These are phyloP conservation scores for Lonicera japonica DNA, from an alignment of 129 eudicot species.

Conservation along the genomic window DNA sequence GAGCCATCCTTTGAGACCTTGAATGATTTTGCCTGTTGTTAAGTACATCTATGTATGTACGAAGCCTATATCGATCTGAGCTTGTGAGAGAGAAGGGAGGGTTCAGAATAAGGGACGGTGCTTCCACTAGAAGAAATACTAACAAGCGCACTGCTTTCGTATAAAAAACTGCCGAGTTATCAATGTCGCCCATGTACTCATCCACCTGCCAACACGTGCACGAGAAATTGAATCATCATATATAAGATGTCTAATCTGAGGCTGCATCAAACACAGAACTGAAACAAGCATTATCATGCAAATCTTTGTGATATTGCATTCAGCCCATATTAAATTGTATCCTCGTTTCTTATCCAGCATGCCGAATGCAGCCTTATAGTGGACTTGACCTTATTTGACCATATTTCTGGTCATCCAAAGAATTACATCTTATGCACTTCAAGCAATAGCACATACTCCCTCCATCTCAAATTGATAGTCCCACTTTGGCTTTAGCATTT, in stretches of 20 bases:
- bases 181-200: constrained; percentile 74
- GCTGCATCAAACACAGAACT: too few species aligned
- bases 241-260: not conserved
- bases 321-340: too few species aligned
- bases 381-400: too few species aligned
- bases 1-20: constrained; percentile 69
- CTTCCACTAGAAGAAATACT: constrained; percentile 79
- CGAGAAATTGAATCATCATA: not conserved
- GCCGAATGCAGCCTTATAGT: too few species aligned
- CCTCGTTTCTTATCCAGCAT: too few species aligned
- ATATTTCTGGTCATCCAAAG: too few species aligned
- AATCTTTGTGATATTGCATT: too few species aligned
- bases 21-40: constrained; percentile 77
- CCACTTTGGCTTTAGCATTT: too few species aligned
- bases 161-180: constrained; percentile 55
- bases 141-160: constrained; percentile 67
- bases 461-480: too few species aligned
- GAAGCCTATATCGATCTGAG: constrained; percentile 74
- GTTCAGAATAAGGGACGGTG: constrained; percentile 76
- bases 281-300: too few species aligned
- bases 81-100: constrained; percentile 85
- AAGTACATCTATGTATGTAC: constrained; percentile 65
- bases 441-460: too few species aligned
- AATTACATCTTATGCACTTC: too few species aligned
- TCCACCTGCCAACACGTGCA: constrained; percentile 57